Evolutionary conservation across 2,329 filamentous ascomycete species (phyloP).

Genomic region (Exophiala bonariae): DNA sequence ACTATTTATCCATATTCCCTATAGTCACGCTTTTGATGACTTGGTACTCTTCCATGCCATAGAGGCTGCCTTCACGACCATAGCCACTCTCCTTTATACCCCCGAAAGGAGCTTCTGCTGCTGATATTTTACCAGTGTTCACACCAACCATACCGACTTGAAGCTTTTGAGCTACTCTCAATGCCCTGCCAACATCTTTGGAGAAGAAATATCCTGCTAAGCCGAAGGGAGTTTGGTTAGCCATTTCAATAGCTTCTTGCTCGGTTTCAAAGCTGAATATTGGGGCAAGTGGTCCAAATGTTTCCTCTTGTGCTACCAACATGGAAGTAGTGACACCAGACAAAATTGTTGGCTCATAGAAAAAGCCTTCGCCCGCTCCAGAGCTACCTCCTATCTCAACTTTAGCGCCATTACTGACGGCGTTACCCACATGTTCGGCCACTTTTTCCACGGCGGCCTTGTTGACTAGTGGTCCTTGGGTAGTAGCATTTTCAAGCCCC

Average conservation of each 20-base stretch:
- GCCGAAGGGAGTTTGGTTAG: conserved; percentile 34
- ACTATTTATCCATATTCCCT: conserved; percentile 45
- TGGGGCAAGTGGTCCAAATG: conserved; percentile 33
- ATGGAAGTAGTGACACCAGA: conserved; percentile 10
- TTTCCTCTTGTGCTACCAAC: conserved; percentile 29
- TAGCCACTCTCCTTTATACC: conserved; percentile 34
- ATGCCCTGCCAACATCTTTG: conserved; percentile 56
- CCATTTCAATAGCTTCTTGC: conserved; percentile 32
- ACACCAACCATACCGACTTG: conserved; percentile 82
- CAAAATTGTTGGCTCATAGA: conserved; percentile 18
- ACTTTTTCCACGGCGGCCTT: conserved; percentile 20
- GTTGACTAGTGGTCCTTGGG: conserved; percentile 69
- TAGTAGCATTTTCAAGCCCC: conserved; percentile 68
- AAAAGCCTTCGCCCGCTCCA: conserved; percentile 35
- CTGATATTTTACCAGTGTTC: conserved; percentile 52
- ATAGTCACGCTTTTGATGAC: conserved; percentile 69
- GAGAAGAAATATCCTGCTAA: conserved; percentile 38
- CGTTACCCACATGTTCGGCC: conserved; percentile 14
- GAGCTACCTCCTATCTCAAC: conserved; percentile 23
- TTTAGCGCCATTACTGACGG: conserved; percentile 22
- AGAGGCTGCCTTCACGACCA: conserved; percentile 35
- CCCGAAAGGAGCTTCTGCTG: conserved; percentile 43
- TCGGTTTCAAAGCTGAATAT: conserved; percentile 62
- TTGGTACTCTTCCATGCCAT: conserved; percentile 68
- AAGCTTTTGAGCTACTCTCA: conserved; percentile 60